A percentile compares a stretch with the other conserved stretches of the same genome.
phyloP scores from a whole-genome alignment of 805 yeast genomes.

The Grigorovia yakushimaensis region DNA sequence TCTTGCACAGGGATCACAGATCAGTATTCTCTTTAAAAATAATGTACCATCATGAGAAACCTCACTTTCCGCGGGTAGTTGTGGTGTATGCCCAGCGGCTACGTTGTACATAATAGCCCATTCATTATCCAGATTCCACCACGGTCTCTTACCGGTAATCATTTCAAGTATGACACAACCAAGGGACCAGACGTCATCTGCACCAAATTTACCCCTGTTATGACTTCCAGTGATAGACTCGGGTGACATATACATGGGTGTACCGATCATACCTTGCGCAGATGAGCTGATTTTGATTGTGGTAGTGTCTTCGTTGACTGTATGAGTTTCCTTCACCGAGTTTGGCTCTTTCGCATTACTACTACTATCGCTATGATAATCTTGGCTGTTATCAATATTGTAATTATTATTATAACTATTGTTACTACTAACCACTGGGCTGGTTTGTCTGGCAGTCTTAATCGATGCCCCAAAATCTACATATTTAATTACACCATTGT shows the following conservation, averaged over 20 bases:
- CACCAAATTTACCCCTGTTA: constrained; percentile 30
- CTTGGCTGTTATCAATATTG: no score
- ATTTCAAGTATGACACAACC: constrained; percentile 95
- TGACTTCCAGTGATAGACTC: constrained; percentile 81
- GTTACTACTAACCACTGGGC: no score
- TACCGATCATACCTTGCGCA: constrained; percentile 60
- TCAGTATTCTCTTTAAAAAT: constrained; percentile 68
- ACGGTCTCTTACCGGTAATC: constrained; percentile 94
- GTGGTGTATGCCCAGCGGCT: constrained; percentile 90
- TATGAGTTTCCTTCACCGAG: no score
- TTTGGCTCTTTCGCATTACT: no score
- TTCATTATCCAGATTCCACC: constrained; percentile 95
- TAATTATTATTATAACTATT: no score
- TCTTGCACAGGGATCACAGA: constrained; percentile 72
- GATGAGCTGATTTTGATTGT: no score
- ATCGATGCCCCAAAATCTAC: constrained; percentile 98
- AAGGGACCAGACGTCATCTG: constrained; percentile 84
- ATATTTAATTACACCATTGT: constrained; percentile 85
- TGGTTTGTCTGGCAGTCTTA: constrained; percentile 69
- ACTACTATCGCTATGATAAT: no score
- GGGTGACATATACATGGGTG: constrained; percentile 99
- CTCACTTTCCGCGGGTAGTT: constrained; percentile 70
- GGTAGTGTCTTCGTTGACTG: no score
- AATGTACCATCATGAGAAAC: constrained; percentile 67
- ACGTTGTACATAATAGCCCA: constrained; percentile 99